Conservation (phyloP, 345 rosid species). For the Kernera saxatilis region DNA sequence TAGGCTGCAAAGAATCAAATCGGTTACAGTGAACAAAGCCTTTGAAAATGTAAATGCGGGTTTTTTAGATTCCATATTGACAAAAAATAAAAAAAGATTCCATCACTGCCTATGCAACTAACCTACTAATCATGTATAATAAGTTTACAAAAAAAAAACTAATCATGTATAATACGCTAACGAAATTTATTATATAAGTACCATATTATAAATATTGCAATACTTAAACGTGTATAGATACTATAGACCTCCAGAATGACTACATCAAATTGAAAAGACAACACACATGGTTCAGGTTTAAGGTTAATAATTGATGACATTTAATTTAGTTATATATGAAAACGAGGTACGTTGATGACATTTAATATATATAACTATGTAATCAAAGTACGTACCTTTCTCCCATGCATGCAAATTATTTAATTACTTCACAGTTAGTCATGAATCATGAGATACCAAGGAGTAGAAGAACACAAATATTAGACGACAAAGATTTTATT, state of each 20-base stretch:
- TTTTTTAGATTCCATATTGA: no score
- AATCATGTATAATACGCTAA: not conserved
- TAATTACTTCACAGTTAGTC: constrained; percentile 1
- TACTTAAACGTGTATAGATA: not conserved
- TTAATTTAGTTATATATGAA: no score
- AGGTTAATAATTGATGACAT: not conserved
- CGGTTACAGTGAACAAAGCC: no score
- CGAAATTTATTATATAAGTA: not conserved
- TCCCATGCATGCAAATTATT: constrained; percentile 22
- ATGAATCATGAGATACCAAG: constrained; percentile 21
- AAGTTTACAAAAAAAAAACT: no score
- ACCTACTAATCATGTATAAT: no score
- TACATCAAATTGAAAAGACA: not conserved
- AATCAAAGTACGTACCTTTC: not conserved
- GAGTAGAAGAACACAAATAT: constrained; percentile 19
- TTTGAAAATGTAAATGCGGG: no score
- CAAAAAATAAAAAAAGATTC: no score
- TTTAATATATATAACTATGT: not conserved
- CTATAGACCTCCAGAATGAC: not conserved
- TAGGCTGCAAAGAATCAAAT: no score
- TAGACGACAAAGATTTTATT: constrained; percentile 25
- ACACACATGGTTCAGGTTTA: constrained; percentile 15
- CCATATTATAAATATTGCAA: not conserved
- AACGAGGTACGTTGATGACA: no score
- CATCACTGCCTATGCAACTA: no score